These are phyloP conservation scores for Backusella circina DNA, from an alignment of 192 early-diverging fungal species.

Conservation along the genomic window DNA sequence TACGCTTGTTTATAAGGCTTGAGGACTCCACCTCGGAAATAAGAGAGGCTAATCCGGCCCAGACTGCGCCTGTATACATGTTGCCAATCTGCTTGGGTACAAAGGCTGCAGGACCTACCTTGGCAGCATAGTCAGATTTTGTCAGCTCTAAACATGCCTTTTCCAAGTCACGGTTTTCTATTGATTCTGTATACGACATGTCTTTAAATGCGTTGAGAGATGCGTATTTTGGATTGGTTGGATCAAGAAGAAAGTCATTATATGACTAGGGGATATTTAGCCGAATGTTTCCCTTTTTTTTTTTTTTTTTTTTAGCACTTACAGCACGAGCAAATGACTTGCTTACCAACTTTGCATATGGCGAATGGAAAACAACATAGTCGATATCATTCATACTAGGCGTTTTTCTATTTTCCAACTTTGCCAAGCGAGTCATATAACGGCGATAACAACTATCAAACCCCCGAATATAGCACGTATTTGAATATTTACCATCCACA, in stretches of 20 bases:
- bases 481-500: conserved; percentile 94
- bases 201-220: conserved; percentile 52
- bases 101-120: conserved; percentile 75
- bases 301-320: conserved; percentile 9
- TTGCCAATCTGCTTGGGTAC: conserved; percentile 92
- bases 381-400: conserved; percentile 62
- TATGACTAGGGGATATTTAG: conserved; percentile 51
- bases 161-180: conserved; percentile 85
- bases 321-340: conserved; percentile 84
- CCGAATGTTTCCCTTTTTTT: too few relatives aligned
- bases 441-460: conserved; percentile 86
- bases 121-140: conserved; percentile 70
- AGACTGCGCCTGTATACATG: conserved; percentile 51
- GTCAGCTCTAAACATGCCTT: conserved; percentile 83
- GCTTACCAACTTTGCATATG: conserved; percentile 96
- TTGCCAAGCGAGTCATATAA: conserved; percentile 71
- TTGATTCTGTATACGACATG: conserved; percentile 66
- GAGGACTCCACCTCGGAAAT: conserved; percentile 66
- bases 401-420: conserved; percentile 26
- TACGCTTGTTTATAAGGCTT: conserved; percentile 76
- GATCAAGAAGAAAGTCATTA: conserved; percentile 88
- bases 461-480: conserved; percentile 87
- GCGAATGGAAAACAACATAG: conserved; percentile 92
- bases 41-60: conserved; percentile 70
- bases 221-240: conserved; percentile 55